Evolutionary conservation across 148 eudicot species (phyloP).

Genomic region (Spergularia marina): DNA sequence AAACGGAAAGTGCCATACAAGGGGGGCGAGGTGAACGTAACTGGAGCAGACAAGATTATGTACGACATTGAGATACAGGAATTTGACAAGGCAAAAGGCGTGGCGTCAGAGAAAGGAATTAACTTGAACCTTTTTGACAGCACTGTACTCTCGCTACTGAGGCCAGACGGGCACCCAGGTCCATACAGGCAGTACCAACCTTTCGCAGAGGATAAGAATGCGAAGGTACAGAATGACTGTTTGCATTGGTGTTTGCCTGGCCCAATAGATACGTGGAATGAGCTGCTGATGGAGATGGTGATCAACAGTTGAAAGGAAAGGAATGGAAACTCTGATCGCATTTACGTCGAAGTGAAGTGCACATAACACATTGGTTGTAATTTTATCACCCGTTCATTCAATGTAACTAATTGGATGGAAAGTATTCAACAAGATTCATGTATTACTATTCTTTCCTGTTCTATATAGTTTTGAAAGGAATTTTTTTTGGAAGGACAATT

Average conservation of each 20-base stretch:
- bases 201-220: conserved; percentile 46
- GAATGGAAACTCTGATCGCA: not conserved
- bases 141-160: conserved; percentile 50
- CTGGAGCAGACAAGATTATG: conserved; percentile 38
- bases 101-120: conserved; percentile 28
- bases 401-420: too few species aligned
- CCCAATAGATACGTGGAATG: conserved; percentile 86
- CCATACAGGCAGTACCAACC: conserved; percentile 60
- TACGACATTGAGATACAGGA: conserved; percentile 59
- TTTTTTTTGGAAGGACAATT: too few species aligned
- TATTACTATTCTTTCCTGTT: too few species aligned
- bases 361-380: too few species aligned
- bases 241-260: conserved; percentile 98
- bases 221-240: conserved; percentile 70
- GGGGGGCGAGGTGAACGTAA: conserved; percentile 38
- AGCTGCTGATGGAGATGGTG: conserved; percentile 55
- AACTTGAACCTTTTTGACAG: conserved; percentile 52
- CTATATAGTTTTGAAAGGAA: too few species aligned
- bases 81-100: conserved; percentile 36
- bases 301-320: conserved; percentile 18
- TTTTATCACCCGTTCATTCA: too few species aligned
- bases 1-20: conserved; percentile 49
- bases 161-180: conserved; percentile 93
- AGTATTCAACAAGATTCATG: too few species aligned
- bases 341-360: too few species aligned